These are phyloP conservation scores for Macrophomina tecta DNA, from an alignment of 2,329 filamentous ascomycete genomes.

Conservation along the genomic window DNA sequence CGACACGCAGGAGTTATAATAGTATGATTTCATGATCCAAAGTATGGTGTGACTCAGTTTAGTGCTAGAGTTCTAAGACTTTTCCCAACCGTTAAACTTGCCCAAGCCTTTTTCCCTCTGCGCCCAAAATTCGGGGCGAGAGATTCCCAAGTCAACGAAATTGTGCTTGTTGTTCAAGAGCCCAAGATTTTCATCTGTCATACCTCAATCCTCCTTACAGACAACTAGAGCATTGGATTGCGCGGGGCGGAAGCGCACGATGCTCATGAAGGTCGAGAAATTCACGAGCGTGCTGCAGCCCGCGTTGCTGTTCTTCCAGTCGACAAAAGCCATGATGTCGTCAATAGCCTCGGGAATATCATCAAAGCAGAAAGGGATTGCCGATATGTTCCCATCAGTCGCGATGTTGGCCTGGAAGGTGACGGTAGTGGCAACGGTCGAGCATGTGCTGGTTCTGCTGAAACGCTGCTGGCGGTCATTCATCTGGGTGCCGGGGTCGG, in stretches of 20 bases:
- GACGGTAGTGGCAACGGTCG: not conserved
- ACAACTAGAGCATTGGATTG: not conserved
- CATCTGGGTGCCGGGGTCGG: not conserved
- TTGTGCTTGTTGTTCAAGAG: too few relatives aligned
- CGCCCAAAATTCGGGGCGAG: too few relatives aligned
- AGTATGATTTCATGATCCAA: too few relatives aligned
- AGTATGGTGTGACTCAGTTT: too few relatives aligned
- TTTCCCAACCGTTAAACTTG: too few relatives aligned
- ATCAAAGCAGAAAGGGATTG: conserved; percentile 6
- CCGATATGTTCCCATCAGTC: not conserved
- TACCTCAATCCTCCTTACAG: not conserved
- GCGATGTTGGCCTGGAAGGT: conserved; percentile 8
- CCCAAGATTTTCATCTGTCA: too few relatives aligned
- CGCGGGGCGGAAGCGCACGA: conserved; percentile 1
- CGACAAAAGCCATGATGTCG: not conserved
- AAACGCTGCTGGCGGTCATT: not conserved
- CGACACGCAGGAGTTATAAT: too few relatives aligned
- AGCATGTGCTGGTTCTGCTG: not conserved
- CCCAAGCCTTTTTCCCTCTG: too few relatives aligned
- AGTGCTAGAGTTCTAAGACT: too few relatives aligned
- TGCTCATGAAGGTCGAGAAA: conserved; percentile 11
- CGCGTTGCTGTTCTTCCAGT: conserved; percentile 14
- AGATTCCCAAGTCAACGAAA: too few relatives aligned
- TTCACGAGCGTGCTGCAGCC: not conserved
- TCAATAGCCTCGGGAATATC: conserved; percentile 6